These are phyloP conservation scores for Sporothrix humicola DNA, from an alignment of 2,329 filamentous ascomycete species.

Conservation along the genomic window DNA sequence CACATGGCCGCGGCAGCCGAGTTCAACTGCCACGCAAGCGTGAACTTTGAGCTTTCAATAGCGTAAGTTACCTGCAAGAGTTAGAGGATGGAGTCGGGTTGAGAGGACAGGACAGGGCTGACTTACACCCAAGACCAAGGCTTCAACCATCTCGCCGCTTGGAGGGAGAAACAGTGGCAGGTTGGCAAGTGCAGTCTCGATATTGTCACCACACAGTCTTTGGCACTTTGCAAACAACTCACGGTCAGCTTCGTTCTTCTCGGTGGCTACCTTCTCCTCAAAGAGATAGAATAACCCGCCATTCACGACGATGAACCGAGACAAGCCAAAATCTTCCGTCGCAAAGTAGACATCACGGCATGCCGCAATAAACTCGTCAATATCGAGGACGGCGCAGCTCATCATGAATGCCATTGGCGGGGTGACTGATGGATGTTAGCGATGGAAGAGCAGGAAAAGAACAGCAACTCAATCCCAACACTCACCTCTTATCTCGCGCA, in stretches of 20 bases:
- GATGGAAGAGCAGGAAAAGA: no score
- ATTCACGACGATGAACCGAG: slow-evolving; percentile 58
- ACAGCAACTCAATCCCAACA: no score
- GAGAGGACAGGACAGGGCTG: background rate
- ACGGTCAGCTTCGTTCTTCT: slow-evolving; percentile 37
- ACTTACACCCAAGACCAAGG: slow-evolving; percentile 57
- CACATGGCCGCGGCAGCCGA: slow-evolving; percentile 65
- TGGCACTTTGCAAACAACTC: slow-evolving; percentile 44
- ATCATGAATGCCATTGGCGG: slow-evolving; percentile 30
- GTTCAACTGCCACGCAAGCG: slow-evolving; percentile 68
- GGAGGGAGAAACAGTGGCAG: slow-evolving; percentile 63
- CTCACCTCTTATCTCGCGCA: slow-evolving; percentile 53
- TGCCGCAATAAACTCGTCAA: slow-evolving; percentile 57
- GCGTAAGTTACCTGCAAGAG: slow-evolving; percentile 57
- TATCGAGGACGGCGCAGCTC: slow-evolving; percentile 49
- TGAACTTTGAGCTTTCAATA: slow-evolving; percentile 66
- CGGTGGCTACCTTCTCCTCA: slow-evolving; percentile 48
- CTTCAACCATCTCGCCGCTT: slow-evolving; percentile 60
- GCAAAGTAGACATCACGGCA: slow-evolving; percentile 50
- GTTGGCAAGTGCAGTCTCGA: slow-evolving; percentile 40
- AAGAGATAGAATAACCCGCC: slow-evolving; percentile 58
- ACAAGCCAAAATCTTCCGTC: slow-evolving; percentile 39
- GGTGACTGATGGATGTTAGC: slow-evolving; percentile 27
- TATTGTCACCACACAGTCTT: slow-evolving; percentile 37
- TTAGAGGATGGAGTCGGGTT: background rate